Conservation (phyloP, 2,329 filamentous ascomycete genomes). For the Blastomyces parvus region DNA sequence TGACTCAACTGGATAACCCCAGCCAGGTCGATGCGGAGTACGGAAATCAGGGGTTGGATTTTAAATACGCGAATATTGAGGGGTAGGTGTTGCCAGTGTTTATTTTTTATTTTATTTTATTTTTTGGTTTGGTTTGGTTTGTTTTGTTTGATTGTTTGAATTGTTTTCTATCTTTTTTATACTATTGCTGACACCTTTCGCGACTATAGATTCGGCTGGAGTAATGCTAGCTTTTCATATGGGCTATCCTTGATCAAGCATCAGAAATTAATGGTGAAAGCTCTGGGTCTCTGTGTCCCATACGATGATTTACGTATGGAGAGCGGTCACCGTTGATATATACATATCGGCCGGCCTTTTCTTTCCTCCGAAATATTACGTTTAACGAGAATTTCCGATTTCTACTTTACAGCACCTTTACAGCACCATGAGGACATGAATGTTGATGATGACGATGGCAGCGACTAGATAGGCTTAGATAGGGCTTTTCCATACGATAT, state of each 20-base stretch:
- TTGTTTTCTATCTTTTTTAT: neutral
- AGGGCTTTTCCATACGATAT: neutral
- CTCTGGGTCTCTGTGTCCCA: conserved; percentile 8
- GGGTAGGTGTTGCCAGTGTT: neutral
- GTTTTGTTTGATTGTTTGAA: too few relatives aligned
- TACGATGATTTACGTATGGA: conserved; percentile 9
- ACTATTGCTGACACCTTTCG: conserved; percentile 58
- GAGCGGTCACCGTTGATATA: neutral
- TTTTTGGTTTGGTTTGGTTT: too few relatives aligned
- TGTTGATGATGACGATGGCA: neutral
- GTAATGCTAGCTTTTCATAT: conserved; percentile 82
- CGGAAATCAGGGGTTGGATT: conserved; percentile 77
- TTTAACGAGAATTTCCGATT: neutral
- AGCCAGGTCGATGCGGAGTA: conserved; percentile 83
- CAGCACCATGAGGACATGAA: neutral
- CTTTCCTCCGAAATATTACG: neutral
- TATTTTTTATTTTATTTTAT: too few relatives aligned
- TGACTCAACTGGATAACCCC: conserved; percentile 69
- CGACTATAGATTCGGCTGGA: conserved; percentile 66
- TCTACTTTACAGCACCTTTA: too few relatives aligned
- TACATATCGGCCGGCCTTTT: neutral
- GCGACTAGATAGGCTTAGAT: neutral
- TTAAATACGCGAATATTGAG: conserved; percentile 43
- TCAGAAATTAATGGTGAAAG: conserved; percentile 4
- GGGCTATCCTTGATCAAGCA: conserved; percentile 64